Evolutionary conservation across 371 early-diverging fungal genomes (phyloP).

Genomic region (Entomophthora muscae): DNA sequence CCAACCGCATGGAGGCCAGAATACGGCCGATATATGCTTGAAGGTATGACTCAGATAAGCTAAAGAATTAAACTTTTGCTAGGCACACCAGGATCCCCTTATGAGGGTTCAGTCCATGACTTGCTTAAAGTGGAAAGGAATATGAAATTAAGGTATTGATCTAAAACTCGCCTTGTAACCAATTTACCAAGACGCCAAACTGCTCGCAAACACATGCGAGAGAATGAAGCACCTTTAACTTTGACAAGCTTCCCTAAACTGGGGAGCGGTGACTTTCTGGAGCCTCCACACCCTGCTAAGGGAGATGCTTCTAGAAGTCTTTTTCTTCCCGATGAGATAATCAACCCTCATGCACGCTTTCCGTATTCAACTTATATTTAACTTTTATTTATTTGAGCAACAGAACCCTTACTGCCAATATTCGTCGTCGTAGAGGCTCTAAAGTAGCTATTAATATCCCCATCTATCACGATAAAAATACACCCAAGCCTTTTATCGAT

Average conservation of each 20-base stretch:
- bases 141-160: conserved; percentile 52
- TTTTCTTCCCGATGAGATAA: conserved; percentile 87
- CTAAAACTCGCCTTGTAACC: background rate
- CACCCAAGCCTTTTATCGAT: conserved; percentile 80
- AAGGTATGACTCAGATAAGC: conserved; percentile 22
- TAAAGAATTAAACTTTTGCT: conserved; percentile 1
- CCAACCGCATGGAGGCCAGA: conserved; percentile 84
- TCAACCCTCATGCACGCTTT: conserved; percentile 90
- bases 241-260: conserved; percentile 81
- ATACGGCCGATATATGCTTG: conserved; percentile 92
- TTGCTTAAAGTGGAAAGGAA: conserved; percentile 69
- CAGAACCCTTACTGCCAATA: conserved; percentile 86
- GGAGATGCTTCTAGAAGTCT: conserved; percentile 56
- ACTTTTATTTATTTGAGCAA: background rate
- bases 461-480: conserved; percentile 61
- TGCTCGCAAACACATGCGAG: conserved; percentile 38
- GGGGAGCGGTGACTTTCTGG: conserved; percentile 56
- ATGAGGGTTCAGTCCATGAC: conserved; percentile 67
- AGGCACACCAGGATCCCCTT: conserved; percentile 84
- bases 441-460: conserved; percentile 88
- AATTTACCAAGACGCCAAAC: conserved; percentile 37
- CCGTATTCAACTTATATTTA: conserved; percentile 25
- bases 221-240: conserved; percentile 57
- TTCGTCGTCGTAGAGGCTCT: conserved; percentile 74
- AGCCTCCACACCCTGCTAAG: conserved; percentile 47